Evolutionary conservation across 1,284 basidiomycete genomes (phyloP), one percentile per base, ranked within the genome.

Genomic region (Marasmius fiardii): DNA sequence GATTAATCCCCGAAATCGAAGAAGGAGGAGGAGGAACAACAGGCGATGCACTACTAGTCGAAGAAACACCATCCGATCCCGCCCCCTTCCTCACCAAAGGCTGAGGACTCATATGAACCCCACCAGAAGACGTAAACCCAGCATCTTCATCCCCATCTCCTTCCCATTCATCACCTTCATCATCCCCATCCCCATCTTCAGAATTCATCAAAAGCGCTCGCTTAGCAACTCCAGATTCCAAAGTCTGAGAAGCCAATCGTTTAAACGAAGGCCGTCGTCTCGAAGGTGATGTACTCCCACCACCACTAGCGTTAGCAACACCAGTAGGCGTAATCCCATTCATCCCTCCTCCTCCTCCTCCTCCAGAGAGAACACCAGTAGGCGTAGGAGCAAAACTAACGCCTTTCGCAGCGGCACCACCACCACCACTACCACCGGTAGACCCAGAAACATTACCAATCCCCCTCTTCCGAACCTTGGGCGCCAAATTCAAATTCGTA

Each of bases 171-270:
- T 54, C 56, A 2, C 52, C 71, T 11, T 61, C 71, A 0, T 63
- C 67, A 16, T 56, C 63, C 16, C 60, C 57, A 53, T 53, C 55
- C 12, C 51, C 55, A 26, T 63, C 66, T 50, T 70, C 57, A 16
- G 68, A 68, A 51, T 61, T 62, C 20, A 64, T 68, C 24, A 79
- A 67, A 61, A 76, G 62, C 33, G 78, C 74, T 24, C 85, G 71
- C 69, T 89, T 90, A 52, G 76, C 61, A 59, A 75, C 76, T 24
- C 58, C 71, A 3, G 86, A 84, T 1, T 77, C 87, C 4, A 90
- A 69, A 6, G 85, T 86, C 70, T 87, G 85, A 45, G 84, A 87
- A 1, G 88, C 80, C 31, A 88, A 68, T 24, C 88, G 75, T 72
- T 90, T 90, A 66, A 88, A 89, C 26, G 80, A 76, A 12, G 88